phyloP scores from a whole-genome alignment of 345 rosid species.

The Excoecaria agallocha region DNA sequence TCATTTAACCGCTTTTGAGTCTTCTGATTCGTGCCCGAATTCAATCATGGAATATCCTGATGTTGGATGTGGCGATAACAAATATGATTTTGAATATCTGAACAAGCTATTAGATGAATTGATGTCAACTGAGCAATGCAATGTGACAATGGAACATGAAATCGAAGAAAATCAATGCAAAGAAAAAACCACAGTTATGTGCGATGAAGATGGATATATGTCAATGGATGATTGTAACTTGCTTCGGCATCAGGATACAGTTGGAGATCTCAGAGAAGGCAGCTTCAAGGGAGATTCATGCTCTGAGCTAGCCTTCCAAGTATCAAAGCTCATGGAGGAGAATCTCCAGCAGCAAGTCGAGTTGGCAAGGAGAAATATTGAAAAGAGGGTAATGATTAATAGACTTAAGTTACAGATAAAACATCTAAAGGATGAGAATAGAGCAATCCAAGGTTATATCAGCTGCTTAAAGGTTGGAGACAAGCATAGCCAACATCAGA shows the following conservation, averaged over 20 bases:
- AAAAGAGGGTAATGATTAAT: constrained; percentile 41
- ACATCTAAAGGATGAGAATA: constrained; percentile 38
- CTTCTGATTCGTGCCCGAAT: constrained; percentile 20
- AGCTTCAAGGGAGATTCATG: constrained; percentile 19
- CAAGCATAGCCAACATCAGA: constrained; percentile 25
- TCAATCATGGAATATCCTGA: constrained; percentile 22
- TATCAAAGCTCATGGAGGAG: constrained; percentile 46
- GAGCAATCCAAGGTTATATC: constrained; percentile 29
- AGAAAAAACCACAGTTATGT: constrained; percentile 4
- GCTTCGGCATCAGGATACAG: constrained; percentile 3
- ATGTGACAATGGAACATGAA: neutral
- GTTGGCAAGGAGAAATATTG: constrained; percentile 45
- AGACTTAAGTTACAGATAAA: constrained; percentile 32
- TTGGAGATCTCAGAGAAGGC: constrained; percentile 2
- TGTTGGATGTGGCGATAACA: constrained; percentile 9
- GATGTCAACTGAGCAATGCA: constrained; percentile 14
- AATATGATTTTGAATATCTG: constrained; percentile 17
- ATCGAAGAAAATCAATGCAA: constrained; percentile 10
- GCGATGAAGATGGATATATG: constrained; percentile 8
- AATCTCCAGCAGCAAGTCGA: constrained; percentile 42
- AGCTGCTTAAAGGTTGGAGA: constrained; percentile 17
- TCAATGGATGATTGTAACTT: constrained; percentile 2
- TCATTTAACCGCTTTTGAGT: constrained; percentile 8
- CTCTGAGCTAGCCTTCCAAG: constrained; percentile 31
- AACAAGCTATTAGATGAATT: constrained; percentile 21